Evolutionary conservation across 2,329 filamentous ascomycete genomes (phyloP), one percentile per base, ranked within the genome.

Genomic region (Teratosphaeria viscida): DNA sequence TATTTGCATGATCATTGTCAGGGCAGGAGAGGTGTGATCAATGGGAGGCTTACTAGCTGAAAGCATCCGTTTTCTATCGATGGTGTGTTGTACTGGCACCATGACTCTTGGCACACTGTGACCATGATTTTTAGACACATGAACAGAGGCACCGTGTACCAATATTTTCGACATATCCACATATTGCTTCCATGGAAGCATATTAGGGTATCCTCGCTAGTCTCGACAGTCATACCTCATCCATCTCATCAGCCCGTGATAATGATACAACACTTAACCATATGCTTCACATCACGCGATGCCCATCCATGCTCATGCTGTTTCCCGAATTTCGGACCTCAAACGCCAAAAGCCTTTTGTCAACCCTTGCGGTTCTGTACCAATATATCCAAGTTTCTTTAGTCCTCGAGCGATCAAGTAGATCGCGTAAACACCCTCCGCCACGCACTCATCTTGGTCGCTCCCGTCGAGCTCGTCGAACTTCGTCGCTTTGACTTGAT

Each of bases 1-100:
- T 79, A 78, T 52, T 64, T 72, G 23, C 67, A 73, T 59, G 77
- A 79, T 63, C 70, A 73, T 37, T 68, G 72, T n/a, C 39, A 66
- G 16, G 62, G 62, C 26, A 58, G 68, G 52, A 71, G 29, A 70
- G 72, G 14, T 11, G 12, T 59, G 19, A 19, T 12, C 7, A 19
- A 37, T 16, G 53, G 53, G 10, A 54, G 26, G 5, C 34, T 54
- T 6, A 49, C 11, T 5, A 19, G 43, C 43, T 49, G 43, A 49
- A 8, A 32, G 29, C 29, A 32, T 32, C 29, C 4, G 29, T 32
- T 7, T 32, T 32, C 29, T 32, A 5, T 32, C 29, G 29, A 32
- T 32, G 29, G 2, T 32, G 7, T 32, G 29, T 23, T 23, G 23
- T 23, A 23, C 23, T 23, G 23, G 23, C 23, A 23, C 2, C 23